Evolutionary conservation across 495 filamentous ascomycete genomes (phyloP).

Genomic region (Trichoderma virens): DNA sequence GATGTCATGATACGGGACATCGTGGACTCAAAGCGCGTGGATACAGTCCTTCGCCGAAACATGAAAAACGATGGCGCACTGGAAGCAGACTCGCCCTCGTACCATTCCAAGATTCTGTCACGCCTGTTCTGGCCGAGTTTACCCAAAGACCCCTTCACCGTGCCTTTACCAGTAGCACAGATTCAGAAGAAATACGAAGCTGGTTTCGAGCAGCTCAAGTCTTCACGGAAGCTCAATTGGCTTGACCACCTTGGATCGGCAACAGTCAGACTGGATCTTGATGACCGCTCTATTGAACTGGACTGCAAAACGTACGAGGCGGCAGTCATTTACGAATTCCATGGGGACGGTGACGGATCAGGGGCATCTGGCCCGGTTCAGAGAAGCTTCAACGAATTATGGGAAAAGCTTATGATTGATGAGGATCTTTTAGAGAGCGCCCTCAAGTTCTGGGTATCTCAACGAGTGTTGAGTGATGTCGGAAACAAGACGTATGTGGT

Average conservation of each 20-base stretch:
- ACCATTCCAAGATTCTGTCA: conserved; percentile 79
- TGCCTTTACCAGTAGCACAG: conserved; percentile 55
- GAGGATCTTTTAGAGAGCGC: conserved; percentile 66
- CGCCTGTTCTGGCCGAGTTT: conserved; percentile 91
- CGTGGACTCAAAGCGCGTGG: conserved; percentile 70
- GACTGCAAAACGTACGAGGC: conserved; percentile 77
- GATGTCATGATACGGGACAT: conserved; percentile 97
- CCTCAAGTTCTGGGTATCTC: conserved; percentile 77
- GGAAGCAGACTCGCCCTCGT: conserved; percentile 22
- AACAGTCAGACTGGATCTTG: conserved; percentile 71
- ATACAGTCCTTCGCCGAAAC: conserved; percentile 49
- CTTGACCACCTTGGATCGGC: conserved; percentile 74
- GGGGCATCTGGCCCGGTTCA: conserved; percentile 27
- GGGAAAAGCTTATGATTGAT: conserved; percentile 63
- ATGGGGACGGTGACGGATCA: conserved; percentile 27
- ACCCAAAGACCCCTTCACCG: conserved; percentile 63
- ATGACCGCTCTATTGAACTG: conserved; percentile 63
- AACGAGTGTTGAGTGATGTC: conserved; percentile 62
- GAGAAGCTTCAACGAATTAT: conserved; percentile 56
- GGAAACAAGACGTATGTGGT: conserved; percentile 35
- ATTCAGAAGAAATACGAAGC: conserved; percentile 62
- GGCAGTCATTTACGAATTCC: conserved; percentile 81
- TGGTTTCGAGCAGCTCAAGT: conserved; percentile 73
- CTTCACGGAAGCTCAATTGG: conserved; percentile 81
- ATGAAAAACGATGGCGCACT: conserved; percentile 18